These are phyloP conservation scores for Sicyos baderoa DNA, from an alignment of 306 rosid genomes.

Conservation along the genomic window DNA sequence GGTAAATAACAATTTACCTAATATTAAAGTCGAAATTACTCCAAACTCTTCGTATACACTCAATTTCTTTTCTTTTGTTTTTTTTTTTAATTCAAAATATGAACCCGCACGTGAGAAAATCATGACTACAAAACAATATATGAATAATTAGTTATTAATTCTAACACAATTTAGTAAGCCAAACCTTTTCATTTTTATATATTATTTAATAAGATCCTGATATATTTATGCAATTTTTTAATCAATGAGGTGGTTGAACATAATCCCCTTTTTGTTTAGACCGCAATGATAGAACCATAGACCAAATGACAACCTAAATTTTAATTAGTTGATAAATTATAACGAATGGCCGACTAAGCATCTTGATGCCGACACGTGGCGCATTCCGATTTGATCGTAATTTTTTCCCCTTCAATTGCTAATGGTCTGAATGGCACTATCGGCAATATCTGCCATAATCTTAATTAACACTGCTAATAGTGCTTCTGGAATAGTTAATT, in stretches of 20 bases:
- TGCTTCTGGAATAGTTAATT: conserved; percentile 14
- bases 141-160: neutral
- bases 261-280: neutral
- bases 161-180: neutral
- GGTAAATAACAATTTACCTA: neutral
- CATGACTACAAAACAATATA: neutral
- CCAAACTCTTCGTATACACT: neutral
- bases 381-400: neutral
- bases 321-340: conserved; percentile 1
- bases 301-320: conserved; percentile 4
- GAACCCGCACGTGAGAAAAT: conserved; percentile 9
- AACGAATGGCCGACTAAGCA: conserved; percentile 16
- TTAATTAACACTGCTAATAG: conserved; percentile 15
- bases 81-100: neutral
- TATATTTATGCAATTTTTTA: neutral
- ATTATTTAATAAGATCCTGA: conserved; percentile 4
- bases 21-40: neutral
- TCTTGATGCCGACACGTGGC: conserved; percentile 6
- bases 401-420: neutral
- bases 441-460: conserved; percentile 16
- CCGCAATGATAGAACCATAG: conserved; percentile 11
- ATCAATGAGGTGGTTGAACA: conserved; percentile 10
- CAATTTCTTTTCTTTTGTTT: neutral
- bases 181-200: neutral
- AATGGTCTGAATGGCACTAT: conserved; percentile 1